Conservation (phyloP, 2,329 filamentous ascomycete genomes). For the Cyphellophora europaea region DNA sequence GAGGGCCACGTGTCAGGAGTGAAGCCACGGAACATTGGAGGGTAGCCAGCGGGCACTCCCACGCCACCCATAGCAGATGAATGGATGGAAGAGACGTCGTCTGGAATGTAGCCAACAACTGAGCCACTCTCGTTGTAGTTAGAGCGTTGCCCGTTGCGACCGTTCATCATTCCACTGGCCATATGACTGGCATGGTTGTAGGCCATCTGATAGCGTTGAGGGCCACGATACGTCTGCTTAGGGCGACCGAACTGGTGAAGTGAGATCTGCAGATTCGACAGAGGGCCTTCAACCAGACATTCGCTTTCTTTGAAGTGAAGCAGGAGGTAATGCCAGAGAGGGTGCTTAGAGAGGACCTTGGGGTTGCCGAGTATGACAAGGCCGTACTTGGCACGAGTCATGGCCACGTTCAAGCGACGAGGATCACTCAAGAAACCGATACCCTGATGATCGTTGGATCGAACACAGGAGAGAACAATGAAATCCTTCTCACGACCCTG, state of each 20-base stretch:
- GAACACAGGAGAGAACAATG: constrained; percentile 93
- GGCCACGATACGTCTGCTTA: constrained; percentile 82
- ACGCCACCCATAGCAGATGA: constrained; percentile 82
- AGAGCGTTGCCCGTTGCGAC: constrained; percentile 35
- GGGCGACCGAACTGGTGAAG: constrained; percentile 90
- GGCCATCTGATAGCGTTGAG: constrained; percentile 76
- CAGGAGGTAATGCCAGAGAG: constrained; percentile 90
- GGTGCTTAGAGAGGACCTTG: constrained; percentile 94
- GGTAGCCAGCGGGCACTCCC: constrained; percentile 73
- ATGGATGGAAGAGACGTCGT: constrained; percentile 94
- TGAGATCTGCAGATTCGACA: constrained; percentile 92
- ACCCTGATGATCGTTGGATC: constrained; percentile 97
- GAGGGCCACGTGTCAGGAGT: constrained; percentile 79
- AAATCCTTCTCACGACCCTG: constrained; percentile 99
- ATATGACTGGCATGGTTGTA: constrained; percentile 58
- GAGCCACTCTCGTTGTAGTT: constrained; percentile 70
- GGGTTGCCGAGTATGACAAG: constrained; percentile 95
- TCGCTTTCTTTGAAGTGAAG: constrained; percentile 96
- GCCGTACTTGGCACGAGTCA: constrained; percentile 94
- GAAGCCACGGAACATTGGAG: constrained; percentile 92
- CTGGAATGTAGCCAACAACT: constrained; percentile 88
- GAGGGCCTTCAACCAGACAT: constrained; percentile 87
- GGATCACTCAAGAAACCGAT: constrained; percentile 98
- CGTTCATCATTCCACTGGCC: constrained; percentile 43
- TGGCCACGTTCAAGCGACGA: constrained; percentile 89